These are phyloP conservation scores for Hippophae tibetana DNA, from an alignment of 306 rosid species.

Conservation along the genomic window DNA sequence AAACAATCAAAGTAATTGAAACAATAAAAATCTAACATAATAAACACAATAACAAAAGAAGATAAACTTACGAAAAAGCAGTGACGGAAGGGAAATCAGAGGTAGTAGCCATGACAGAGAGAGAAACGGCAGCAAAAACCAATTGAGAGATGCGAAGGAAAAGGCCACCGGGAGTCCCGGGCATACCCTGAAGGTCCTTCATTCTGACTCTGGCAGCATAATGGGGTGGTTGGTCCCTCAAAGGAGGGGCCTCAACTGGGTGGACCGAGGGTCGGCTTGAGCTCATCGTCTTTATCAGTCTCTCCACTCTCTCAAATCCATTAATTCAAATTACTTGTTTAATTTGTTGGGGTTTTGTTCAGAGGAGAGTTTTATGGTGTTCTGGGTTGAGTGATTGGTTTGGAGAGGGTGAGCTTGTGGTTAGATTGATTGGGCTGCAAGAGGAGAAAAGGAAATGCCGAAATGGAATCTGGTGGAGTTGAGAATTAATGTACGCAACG, in stretches of 20 bases:
- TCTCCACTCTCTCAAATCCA: background rate
- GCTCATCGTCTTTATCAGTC: conserved; percentile 11
- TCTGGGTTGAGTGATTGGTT: no score
- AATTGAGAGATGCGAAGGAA: conserved; percentile 31
- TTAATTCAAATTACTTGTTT: background rate
- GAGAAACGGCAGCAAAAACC: conserved; percentile 23
- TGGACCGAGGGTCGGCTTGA: conserved; percentile 39
- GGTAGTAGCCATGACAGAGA: conserved; percentile 31
- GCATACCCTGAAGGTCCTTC: conserved; percentile 43
- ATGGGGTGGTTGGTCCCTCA: conserved; percentile 16
- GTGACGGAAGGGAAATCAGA: conserved; percentile 27
- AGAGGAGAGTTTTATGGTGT: no score
- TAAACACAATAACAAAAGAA: background rate
- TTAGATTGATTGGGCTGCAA: no score
- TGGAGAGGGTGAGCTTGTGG: no score
- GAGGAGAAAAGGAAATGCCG: no score
- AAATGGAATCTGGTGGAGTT: no score
- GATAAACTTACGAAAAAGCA: conserved; percentile 27
- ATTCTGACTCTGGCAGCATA: conserved; percentile 22
- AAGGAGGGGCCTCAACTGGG: conserved; percentile 32
- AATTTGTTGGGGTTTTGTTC: no score
- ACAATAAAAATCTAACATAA: no score
- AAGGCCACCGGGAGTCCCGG: conserved; percentile 31
- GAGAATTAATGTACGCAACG: no score
- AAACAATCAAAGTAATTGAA: no score